Percentiles rank a stretch among this genome's conserved stretches.
Conservation (phyloP, 2,329 filamentous ascomycete genomes). For the Elsinoe fawcettii region DNA sequence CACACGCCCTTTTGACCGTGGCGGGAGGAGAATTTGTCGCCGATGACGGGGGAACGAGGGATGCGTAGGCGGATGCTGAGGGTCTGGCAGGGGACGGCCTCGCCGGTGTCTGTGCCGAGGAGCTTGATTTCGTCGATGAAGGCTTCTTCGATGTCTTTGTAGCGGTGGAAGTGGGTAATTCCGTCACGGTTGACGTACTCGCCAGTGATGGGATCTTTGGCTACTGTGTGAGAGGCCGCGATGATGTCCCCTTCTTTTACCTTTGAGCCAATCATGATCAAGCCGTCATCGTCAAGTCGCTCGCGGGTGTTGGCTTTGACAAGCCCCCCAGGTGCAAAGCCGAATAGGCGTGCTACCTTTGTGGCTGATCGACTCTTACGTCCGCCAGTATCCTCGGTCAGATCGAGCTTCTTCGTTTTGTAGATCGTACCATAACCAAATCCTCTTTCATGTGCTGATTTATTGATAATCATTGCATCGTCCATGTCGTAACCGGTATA, state of each 20-base stretch:
- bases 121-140: slow-evolving; percentile 91
- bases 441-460: slow-evolving; percentile 88
- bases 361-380: slow-evolving; percentile 44
- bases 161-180: slow-evolving; percentile 79
- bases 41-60: slow-evolving; percentile 83
- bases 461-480: slow-evolving; percentile 99
- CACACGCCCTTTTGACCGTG: slow-evolving; percentile 97
- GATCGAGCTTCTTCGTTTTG: slow-evolving; percentile 87
- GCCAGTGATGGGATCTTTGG: slow-evolving; percentile 62
- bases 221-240: slow-evolving; percentile 83
- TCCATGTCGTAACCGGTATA: slow-evolving; percentile 99
- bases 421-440: slow-evolving; percentile 96
- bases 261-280: slow-evolving; percentile 71
- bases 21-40: slow-evolving; percentile 97
- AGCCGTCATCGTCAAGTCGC: slow-evolving; percentile 76
- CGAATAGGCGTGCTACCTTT: slow-evolving; percentile 74
- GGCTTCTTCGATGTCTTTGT: slow-evolving; percentile 83
- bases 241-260: slow-evolving; percentile 76
- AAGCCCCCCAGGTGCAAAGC: slow-evolving; percentile 72
- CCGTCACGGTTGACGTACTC: slow-evolving; percentile 79
- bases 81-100: slow-evolving; percentile 74
- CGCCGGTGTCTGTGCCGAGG: slow-evolving; percentile 78
- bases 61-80: slow-evolving; percentile 90
- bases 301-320: slow-evolving; percentile 63
- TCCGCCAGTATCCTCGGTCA: slow-evolving; percentile 64